Evolutionary conservation across 1,284 basidiomycete species (phyloP), one percentile per base, ranked within the genome.

Genomic region (Ganoderma lingzhi): DNA sequence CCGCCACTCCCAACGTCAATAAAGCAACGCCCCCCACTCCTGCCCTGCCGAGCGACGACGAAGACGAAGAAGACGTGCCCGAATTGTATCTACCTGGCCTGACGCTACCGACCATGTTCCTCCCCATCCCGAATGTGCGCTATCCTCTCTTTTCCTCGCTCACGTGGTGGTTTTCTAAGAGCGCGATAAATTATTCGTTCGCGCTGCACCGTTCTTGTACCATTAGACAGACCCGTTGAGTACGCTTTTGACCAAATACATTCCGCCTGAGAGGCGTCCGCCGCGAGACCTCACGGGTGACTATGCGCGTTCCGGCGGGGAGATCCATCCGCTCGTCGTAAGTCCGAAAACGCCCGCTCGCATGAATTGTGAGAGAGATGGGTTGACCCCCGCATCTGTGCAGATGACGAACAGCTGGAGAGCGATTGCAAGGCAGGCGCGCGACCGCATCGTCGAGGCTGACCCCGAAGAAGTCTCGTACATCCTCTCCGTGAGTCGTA

Each of bases 371-470:
- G 42, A 42, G 37, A 48, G 8, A 61, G 45, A 10, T 51, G 58
- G 28, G 65, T 72, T 70, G 66, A 67, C 32, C 28, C 30, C 28
- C 30, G 28, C 30, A 61, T 51, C 12, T 45, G 6, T 28, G 53
- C 80, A 95, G 93, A 93, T 93, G 88, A 88, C 90, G 51, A 94
- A 94, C 73, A 93, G 91, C 74, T 95, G 93, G 93, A 86, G 93
- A 62, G 89, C 93, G 0, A 77, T 94, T 62, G 93, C 93, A 28
- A 86, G 84, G 68, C 93, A 93, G 88, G 92, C 93, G 35, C 86
- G 90, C 75, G 93, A 95, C 76, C 84, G 88, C 48, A 87, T 95
- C 63, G 87, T 94, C 15, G 83, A 85, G 32, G 83, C 90, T 37
- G 85, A 91, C 70, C 90, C 93, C 0, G 87, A 90, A 69, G 90